Percentiles rank a stretch among this genome's conserved stretches.
Conservation (phyloP, 306 rosid genomes). For the Castanea mollissima region DNA sequence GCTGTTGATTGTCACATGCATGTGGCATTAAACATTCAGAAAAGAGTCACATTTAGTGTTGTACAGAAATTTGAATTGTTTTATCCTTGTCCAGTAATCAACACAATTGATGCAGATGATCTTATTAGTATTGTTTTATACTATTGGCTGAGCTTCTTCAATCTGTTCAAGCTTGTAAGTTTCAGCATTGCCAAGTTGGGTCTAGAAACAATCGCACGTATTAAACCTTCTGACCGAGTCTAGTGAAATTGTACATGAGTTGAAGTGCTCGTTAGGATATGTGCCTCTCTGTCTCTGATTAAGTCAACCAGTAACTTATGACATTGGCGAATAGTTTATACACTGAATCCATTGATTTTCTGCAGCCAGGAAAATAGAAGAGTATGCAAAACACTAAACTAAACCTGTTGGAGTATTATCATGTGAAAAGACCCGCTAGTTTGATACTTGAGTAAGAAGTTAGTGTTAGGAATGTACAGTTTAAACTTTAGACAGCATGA, state of each 20-base stretch:
- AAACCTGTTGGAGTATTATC: background rate
- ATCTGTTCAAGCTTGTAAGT: background rate
- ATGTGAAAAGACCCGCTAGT: background rate
- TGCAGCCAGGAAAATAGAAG: too few relatives aligned
- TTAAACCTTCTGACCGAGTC: background rate
- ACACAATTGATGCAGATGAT: too few relatives aligned
- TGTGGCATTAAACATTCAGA: too few relatives aligned
- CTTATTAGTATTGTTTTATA: too few relatives aligned
- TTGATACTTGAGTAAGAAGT: too few relatives aligned
- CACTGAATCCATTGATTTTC: background rate
- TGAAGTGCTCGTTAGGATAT: background rate
- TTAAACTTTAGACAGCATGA: too few relatives aligned
- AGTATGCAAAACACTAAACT: background rate
- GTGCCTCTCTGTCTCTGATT: background rate
- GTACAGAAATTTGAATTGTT: too few relatives aligned
- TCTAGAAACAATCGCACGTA: background rate
- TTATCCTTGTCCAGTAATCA: too few relatives aligned
- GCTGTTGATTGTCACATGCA: too few relatives aligned
- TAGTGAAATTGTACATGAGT: background rate
- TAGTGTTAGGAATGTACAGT: too few relatives aligned
- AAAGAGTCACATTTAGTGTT: too few relatives aligned
- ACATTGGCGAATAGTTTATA: background rate
- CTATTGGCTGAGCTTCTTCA: background rate
- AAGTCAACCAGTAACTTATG: background rate
- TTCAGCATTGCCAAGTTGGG: background rate